A percentile compares a stretch with the other conserved stretches of the same genome.
Evolutionary conservation across 805 yeast species (phyloP).

Genomic region (Nakazawaea sp.): DNA sequence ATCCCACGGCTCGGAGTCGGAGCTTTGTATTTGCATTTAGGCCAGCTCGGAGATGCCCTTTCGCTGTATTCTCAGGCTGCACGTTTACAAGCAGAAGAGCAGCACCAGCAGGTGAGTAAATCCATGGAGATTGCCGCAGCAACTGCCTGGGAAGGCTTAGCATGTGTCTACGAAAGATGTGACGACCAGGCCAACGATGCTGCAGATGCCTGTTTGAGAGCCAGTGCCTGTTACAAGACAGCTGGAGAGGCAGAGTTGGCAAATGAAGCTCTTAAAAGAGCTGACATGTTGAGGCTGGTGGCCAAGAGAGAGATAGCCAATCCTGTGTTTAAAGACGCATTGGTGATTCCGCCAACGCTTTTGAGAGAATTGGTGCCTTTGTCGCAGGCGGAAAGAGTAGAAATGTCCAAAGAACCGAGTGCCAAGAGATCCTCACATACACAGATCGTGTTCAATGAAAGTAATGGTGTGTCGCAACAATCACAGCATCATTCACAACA

Average conservation of each 20-base stretch:
- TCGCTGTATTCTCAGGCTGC: slow-evolving; percentile 65
- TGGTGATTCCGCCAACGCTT: slow-evolving; percentile 37
- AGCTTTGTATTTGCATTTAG: slow-evolving; percentile 46
- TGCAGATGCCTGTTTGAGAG: slow-evolving; percentile 48
- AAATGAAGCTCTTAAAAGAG: slow-evolving; percentile 33
- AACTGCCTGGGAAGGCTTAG: slow-evolving; percentile 59
- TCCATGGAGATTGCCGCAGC: slow-evolving; percentile 34
- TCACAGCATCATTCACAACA: slow-evolving; percentile 7
- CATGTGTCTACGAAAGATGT: slow-evolving; percentile 57
- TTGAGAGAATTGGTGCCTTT: slow-evolving; percentile 36
- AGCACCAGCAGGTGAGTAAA: slow-evolving; percentile 17
- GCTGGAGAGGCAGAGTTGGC: slow-evolving; percentile 39
- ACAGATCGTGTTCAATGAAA: too few species aligned
- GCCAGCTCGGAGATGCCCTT: slow-evolving; percentile 58
- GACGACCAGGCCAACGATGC: slow-evolving; percentile 56
- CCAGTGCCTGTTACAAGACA: slow-evolving; percentile 41
- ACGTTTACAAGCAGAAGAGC: slow-evolving; percentile 39
- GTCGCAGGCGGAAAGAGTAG: slow-evolving; percentile 33
- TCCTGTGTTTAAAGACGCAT: slow-evolving; percentile 31
- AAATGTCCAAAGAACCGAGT: slow-evolving; percentile 21
- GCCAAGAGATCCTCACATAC: not conserved
- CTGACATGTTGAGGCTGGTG: slow-evolving; percentile 34
- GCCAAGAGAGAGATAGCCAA: slow-evolving; percentile 29
- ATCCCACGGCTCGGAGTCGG: slow-evolving; percentile 66
- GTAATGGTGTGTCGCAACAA: too few species aligned